Conservation (phyloP, 495 filamentous ascomycete species). For the Lepidopterella palustris region DNA sequence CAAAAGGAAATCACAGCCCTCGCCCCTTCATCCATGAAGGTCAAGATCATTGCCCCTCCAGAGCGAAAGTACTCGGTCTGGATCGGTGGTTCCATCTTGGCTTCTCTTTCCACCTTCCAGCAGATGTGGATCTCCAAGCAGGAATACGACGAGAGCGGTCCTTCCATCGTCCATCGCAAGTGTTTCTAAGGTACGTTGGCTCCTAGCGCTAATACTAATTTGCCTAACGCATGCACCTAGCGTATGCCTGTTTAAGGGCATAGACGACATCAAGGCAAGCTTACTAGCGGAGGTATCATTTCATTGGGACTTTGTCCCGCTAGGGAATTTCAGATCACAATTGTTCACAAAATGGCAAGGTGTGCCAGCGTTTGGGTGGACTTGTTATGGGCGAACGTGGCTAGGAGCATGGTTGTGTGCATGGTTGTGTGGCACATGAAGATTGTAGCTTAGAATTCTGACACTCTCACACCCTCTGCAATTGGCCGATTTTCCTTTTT, state of each 20-base stretch:
- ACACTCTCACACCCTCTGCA: slow-evolving; percentile 11
- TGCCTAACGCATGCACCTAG: slow-evolving; percentile 9
- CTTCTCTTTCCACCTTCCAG: slow-evolving; percentile 99
- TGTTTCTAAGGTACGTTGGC: slow-evolving; percentile 81
- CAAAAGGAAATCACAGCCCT: slow-evolving; percentile 99
- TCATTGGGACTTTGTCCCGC: slow-evolving; percentile 23
- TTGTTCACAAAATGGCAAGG: slow-evolving; percentile 29
- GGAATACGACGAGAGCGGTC: slow-evolving; percentile 99
- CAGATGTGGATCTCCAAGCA: slow-evolving; percentile 99
- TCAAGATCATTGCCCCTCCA: slow-evolving; percentile 72
- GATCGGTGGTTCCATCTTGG: slow-evolving; percentile 99
- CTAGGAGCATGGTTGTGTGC: slow-evolving; percentile 10
- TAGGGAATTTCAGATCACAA: slow-evolving; percentile 15
- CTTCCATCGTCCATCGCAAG: slow-evolving; percentile 99
- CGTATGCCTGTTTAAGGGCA: slow-evolving; percentile 22
- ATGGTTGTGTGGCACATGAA: slow-evolving; percentile 15
- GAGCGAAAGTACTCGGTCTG: slow-evolving; percentile 90
- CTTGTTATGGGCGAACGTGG: slow-evolving; percentile 24
- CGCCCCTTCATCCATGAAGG: slow-evolving; percentile 89
- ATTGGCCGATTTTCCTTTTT: not conserved
- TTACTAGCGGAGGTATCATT: slow-evolving; percentile 24
- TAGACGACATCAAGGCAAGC: slow-evolving; percentile 25
- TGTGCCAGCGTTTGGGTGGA: slow-evolving; percentile 23
- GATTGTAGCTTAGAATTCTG: slow-evolving; percentile 31
- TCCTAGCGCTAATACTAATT: slow-evolving; percentile 11